Conservation (phyloP, 2,329 filamentous ascomycete species). For the Colletotrichum higginsianum region DNA sequence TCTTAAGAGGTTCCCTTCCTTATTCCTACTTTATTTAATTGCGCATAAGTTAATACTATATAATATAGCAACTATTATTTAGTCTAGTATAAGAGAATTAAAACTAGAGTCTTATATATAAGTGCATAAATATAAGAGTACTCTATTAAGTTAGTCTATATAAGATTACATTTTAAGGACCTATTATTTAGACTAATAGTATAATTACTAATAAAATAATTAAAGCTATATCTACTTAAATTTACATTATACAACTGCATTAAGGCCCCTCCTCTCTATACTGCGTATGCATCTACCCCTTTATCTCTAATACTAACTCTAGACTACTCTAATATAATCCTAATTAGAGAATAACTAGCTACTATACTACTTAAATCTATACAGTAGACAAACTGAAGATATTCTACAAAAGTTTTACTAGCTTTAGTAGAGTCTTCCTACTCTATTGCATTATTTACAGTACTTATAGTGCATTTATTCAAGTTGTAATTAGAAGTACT, state of each 20-base stretch:
- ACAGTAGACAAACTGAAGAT: not conserved
- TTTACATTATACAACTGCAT: not conserved
- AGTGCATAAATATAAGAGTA: not conserved
- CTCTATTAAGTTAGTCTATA: not conserved
- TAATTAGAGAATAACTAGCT: conserved; percentile 14
- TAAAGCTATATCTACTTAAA: not conserved
- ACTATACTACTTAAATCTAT: not conserved
- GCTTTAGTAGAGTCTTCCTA: conserved; percentile 2
- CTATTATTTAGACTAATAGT: not conserved
- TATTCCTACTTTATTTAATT: not conserved
- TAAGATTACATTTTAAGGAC: not conserved
- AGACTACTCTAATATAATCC: conserved; percentile 1
- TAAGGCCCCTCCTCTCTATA: not conserved
- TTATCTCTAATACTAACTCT: not conserved
- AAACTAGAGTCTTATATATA: not conserved
- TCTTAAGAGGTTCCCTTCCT: not conserved
- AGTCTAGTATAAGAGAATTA: not conserved
- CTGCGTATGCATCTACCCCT: not conserved
- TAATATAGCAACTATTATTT: not conserved
- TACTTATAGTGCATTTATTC: not conserved
- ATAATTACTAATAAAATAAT: not conserved
- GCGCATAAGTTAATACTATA: not conserved
- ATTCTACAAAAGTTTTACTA: not conserved
- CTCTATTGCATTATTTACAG: not conserved
- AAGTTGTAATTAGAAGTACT: not conserved